Evolutionary conservation across 176 grass and related monocot genomes (phyloP).

Genomic region (Echinochloa phyllopogon): DNA sequence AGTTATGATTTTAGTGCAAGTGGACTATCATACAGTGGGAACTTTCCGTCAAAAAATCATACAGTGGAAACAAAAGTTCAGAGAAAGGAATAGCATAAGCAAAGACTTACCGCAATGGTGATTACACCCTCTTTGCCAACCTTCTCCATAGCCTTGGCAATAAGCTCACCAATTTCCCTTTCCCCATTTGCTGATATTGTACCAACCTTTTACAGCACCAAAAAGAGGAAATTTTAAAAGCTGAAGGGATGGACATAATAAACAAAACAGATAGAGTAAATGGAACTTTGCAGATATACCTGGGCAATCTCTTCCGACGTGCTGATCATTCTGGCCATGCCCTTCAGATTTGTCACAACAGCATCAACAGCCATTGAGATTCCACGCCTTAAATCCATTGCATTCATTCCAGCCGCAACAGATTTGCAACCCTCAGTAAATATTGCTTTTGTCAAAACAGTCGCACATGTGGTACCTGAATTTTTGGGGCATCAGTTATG

Average conservation of each 20-base stretch:
- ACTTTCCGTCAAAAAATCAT: not conserved
- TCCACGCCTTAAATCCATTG: conserved; percentile 97
- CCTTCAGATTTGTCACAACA: conserved; percentile 91
- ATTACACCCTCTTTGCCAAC: conserved; percentile 99
- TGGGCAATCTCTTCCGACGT: conserved; percentile 97
- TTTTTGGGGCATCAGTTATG: not conserved
- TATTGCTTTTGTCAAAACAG: conserved; percentile 96
- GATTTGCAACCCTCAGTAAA: conserved; percentile 96
- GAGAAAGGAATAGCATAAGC: not conserved
- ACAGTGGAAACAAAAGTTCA: not conserved
- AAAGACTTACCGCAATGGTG: conserved; percentile 86
- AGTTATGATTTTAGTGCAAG: not conserved
- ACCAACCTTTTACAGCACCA: conserved; percentile 71
- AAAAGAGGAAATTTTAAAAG: not conserved
- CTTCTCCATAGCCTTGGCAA: conserved; percentile 99
- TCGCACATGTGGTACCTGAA: conserved; percentile 95
- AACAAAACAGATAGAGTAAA: conserved; percentile 39
- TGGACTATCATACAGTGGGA: not conserved
- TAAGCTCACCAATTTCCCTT: conserved; percentile 96
- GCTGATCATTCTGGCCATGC: conserved; percentile 90
- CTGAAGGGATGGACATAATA: conserved; percentile 32
- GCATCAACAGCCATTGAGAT: conserved; percentile 98
- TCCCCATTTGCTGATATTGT: conserved; percentile 98
- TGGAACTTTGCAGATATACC: conserved; percentile 60
- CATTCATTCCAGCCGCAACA: conserved; percentile 95